Evolutionary conservation across 169 alveolate species (phyloP), one percentile per base, ranked within the genome.

Genomic region (Haemoproteus tartakovskyi): DNA sequence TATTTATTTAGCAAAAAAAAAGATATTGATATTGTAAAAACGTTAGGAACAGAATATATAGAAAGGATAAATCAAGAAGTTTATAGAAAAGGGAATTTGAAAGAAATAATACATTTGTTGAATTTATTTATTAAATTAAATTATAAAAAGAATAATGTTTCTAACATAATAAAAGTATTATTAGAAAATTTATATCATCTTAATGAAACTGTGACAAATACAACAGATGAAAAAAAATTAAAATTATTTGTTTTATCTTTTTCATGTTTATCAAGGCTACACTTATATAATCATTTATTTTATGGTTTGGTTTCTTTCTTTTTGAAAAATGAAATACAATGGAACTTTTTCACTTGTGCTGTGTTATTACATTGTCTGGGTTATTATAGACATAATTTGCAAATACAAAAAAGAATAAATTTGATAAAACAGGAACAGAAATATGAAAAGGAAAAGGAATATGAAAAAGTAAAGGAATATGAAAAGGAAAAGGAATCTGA

Each of bases 91-190:
- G 19, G 21, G 29, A 45, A 74, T 26, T 24, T 57, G 33, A 57
- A 74, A 24, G 62, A 74, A 12, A 60, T 41, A n/a, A 38, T 74
- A 60, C 51, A 74, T 19, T 29, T 74, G 22, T 38, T 74, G 46
- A 74, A 74, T 74, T 57, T 74, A 45, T 74, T 36, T 48, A 46
- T 74, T n/a, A 74, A 74, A 43, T 19, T 74, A 27, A 74, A 59
- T 43, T 45, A 57, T 43, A 33, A 57, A 45, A 43, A 26, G n/a
- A 30, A 24, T 37, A 59, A 21, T n/a, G 12, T 27, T 0, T 26
- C 30, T 56, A 12, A 9, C 33, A 18, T 33, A 21, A 48, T 56
- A 29, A 16, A 46, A 36, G 2, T 16, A 14, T 48, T 74, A 14
- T 14, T 56, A 50, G 3, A 45, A 57, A 41, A 27, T 37, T n/a